These are phyloP conservation scores for Dinochytrium kinnereticum DNA, from an alignment of 371 early-diverging fungal genomes.

Conservation along the genomic window DNA sequence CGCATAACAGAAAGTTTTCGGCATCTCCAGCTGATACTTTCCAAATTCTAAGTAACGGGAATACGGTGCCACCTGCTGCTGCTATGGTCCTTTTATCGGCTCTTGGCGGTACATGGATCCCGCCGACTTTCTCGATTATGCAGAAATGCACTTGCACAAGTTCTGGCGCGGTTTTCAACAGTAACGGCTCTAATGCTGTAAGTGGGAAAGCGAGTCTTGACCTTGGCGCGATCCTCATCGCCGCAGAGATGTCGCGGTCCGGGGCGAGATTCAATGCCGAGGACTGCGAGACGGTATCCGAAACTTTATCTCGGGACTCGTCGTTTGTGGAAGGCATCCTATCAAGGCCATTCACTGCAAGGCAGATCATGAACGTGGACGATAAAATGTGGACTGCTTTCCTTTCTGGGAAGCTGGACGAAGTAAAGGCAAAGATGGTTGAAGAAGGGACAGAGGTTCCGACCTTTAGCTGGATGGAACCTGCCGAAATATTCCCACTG, in stretches of 20 bases:
- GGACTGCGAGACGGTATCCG: neutral
- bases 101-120: neutral
- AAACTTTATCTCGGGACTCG: neutral
- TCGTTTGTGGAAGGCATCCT: neutral
- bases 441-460: constrained; percentile 4
- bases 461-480: constrained; percentile 5
- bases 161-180: neutral
- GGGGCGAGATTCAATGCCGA: neutral
- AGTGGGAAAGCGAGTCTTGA: neutral
- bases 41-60: neutral
- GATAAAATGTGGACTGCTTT: constrained; percentile 3
- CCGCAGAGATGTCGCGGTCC: neutral
- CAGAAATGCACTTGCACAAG: too few relatives aligned
- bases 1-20: too few relatives aligned
- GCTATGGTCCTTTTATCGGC: constrained; percentile 4
- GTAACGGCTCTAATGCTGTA: neutral
- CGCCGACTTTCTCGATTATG: neutral
- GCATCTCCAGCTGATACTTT: neutral
- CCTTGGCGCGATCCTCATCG: constrained; percentile 11
- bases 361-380: constrained; percentile 2
- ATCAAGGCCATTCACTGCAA: neutral
- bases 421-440: neutral
- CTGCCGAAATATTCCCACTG: too few relatives aligned
- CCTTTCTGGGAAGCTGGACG: constrained; percentile 3
- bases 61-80: neutral